Evolutionary conservation across 495 filamentous ascomycete species (phyloP), one percentile per base, ranked within the genome.

Genomic region (Letharia columbiana): DNA sequence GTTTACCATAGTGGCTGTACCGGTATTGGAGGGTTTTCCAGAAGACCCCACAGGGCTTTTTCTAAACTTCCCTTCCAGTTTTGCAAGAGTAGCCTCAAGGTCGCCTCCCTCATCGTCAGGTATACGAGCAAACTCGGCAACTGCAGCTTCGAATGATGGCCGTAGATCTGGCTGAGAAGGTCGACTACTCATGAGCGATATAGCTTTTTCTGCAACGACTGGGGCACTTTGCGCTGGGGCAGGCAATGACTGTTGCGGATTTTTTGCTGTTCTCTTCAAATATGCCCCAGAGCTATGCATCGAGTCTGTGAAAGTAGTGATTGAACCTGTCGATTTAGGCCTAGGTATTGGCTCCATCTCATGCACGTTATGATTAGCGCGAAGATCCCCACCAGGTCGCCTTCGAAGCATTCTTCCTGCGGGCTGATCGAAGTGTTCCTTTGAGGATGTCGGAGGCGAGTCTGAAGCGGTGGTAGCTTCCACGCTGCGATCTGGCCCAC

Each of bases 81-180:
- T 98, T 67, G 93, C 76, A 67, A 99, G 72, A 9, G 94, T 91
- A 18, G 92, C 91, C 72, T 97, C 94, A 60, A 97, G 84, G 28
- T 93, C 92, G n/a, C 92, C 93, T 74, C 94, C 91, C 63, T 90
- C 89, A 66, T 93, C 90, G 73, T 99, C 95, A 0, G 92, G 91
- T 33, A 98, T 89, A 64, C 89, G 85, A 12, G 92, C 91, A 68
- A 98, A 86, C 70, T 90, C 88, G 60, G 91, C 88, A 39, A 96
- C 90, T 65, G 95, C 93, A 13, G 84, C 87, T 75, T 98, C 90
- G 65, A 98, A 97, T 1, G 92, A 96, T 15, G 90, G 89, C 50
- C 90, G 82, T 77, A 94, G 78, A 50, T 91, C 82, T 18, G 86
- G 87, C 70, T 91, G 88, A 4, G 88, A 89, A 3, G 88, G 89